These are phyloP conservation scores for Boechera divaricarpa DNA, from an alignment of 345 rosid genomes.

Conservation along the genomic window DNA sequence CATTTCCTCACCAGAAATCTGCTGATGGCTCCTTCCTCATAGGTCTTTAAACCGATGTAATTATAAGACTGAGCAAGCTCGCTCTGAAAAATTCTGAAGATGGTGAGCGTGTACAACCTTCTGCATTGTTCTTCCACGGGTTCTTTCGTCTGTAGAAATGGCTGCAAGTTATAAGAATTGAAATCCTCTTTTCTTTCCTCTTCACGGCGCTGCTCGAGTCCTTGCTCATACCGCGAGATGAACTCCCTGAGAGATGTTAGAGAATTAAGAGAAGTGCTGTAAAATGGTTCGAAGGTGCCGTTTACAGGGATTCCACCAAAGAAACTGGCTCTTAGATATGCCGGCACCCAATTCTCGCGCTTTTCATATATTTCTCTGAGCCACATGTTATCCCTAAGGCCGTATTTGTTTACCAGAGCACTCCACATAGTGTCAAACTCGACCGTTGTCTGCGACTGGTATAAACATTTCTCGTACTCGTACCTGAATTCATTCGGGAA, in stretches of 20 bases:
- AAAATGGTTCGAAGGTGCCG: slow-evolving; percentile 64
- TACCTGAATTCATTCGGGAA: slow-evolving; percentile 60
- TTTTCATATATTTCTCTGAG: slow-evolving; percentile 71
- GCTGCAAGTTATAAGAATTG: slow-evolving; percentile 68
- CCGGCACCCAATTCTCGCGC: slow-evolving; percentile 82
- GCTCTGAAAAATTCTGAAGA: slow-evolving; percentile 76
- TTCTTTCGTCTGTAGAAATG: slow-evolving; percentile 70
- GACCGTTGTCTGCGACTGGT: slow-evolving; percentile 64
- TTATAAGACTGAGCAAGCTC: slow-evolving; percentile 72
- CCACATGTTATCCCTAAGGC: slow-evolving; percentile 67
- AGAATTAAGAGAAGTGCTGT: slow-evolving; percentile 55
- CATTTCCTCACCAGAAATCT: slow-evolving; percentile 68
- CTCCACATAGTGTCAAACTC: slow-evolving; percentile 74
- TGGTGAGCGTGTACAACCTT: slow-evolving; percentile 68
- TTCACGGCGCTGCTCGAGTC: slow-evolving; percentile 72
- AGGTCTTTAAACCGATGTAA: slow-evolving; percentile 66
- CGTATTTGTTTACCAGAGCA: slow-evolving; percentile 62
- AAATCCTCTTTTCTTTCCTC: slow-evolving; percentile 88
- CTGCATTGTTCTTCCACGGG: slow-evolving; percentile 83
- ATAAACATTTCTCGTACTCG: slow-evolving; percentile 76
- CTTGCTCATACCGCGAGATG: slow-evolving; percentile 64
- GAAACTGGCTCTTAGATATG: slow-evolving; percentile 70
- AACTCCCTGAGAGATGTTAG: slow-evolving; percentile 69
- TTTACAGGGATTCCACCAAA: slow-evolving; percentile 75
- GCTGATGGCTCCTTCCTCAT: slow-evolving; percentile 74